A percentile compares a stretch with the other conserved stretches of the same genome.
These are phyloP conservation scores for Boletus edulis DNA, from an alignment of 768 basidiomycete genomes.

Conservation along the genomic window DNA sequence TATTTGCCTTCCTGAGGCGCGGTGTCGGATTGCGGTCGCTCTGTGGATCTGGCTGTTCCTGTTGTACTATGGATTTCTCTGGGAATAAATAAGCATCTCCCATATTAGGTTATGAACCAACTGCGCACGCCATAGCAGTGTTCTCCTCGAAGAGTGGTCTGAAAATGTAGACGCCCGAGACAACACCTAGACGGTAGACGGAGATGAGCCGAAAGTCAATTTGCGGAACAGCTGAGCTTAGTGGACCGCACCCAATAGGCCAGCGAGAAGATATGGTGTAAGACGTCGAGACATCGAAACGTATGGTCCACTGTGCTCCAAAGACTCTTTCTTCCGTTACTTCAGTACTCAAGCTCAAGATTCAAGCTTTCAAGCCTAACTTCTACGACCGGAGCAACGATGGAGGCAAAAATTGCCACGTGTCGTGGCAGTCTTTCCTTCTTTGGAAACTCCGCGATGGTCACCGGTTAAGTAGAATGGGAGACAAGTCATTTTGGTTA, in stretches of 20 bases:
- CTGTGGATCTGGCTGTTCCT: neutral
- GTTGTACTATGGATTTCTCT: slow-evolving; percentile 11
- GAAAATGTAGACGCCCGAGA: slow-evolving; percentile 68
- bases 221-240: neutral
- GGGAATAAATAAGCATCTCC: neutral
- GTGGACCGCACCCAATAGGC: slow-evolving; percentile 46
- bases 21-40: neutral
- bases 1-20: slow-evolving; percentile 11
- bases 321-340: neutral
- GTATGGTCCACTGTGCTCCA: neutral
- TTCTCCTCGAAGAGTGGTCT: slow-evolving; percentile 41
- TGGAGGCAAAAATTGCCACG: slow-evolving; percentile 3
- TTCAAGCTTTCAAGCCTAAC: too few species aligned
- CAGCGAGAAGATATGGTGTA: slow-evolving; percentile 54
- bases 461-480: neutral
- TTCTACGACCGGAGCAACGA: neutral
- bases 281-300: slow-evolving; percentile 37
- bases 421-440: slow-evolving; percentile 10
- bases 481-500: neutral
- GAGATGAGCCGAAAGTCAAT: neutral
- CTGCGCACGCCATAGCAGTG: slow-evolving; percentile 12
- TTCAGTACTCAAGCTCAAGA: neutral
- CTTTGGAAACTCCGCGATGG: slow-evolving; percentile 29
- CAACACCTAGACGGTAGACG: slow-evolving; percentile 46
- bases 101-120: neutral